Evolutionary conservation across 768 basidiomycete species (phyloP).

Genomic region (Panus rudis): DNA sequence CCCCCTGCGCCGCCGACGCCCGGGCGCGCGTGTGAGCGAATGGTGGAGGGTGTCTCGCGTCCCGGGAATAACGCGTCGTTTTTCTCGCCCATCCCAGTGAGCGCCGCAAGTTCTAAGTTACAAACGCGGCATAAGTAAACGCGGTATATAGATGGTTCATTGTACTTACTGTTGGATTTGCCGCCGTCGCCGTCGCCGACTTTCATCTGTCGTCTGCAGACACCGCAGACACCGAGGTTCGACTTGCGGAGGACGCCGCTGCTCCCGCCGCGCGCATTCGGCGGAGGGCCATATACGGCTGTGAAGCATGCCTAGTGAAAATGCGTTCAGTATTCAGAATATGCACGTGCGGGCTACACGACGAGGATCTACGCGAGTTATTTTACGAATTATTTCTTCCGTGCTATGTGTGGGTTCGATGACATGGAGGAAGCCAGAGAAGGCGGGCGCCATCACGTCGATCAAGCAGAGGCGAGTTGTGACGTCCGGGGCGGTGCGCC

Average conservation of each 20-base stretch:
- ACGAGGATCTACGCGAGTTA: too few relatives aligned
- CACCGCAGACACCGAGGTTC: slow-evolving; percentile 92
- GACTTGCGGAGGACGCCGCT: slow-evolving; percentile 45
- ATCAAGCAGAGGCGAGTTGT: too few relatives aligned
- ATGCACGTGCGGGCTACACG: not conserved
- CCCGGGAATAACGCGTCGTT: slow-evolving; percentile 59
- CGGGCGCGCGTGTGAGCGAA: slow-evolving; percentile 30
- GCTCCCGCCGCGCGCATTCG: slow-evolving; percentile 44
- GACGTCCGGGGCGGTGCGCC: too few relatives aligned
- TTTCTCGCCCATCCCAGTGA: slow-evolving; percentile 82
- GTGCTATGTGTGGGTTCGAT: too few relatives aligned
- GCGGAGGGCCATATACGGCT: slow-evolving; percentile 90
- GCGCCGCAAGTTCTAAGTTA: slow-evolving; percentile 76
- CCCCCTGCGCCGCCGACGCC: too few relatives aligned
- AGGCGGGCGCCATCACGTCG: too few relatives aligned
- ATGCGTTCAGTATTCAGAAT: slow-evolving; percentile 8
- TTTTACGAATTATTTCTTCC: too few relatives aligned
- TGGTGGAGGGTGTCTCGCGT: slow-evolving; percentile 46
- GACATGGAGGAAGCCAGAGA: too few relatives aligned
- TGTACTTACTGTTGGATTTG: slow-evolving; percentile 76
- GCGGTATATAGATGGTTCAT: slow-evolving; percentile 3
- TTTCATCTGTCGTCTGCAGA: slow-evolving; percentile 96
- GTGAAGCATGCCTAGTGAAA: slow-evolving; percentile 83
- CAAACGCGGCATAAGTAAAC: slow-evolving; percentile 6
- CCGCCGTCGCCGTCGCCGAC: slow-evolving; percentile 81